Percentiles rank a stretch among this genome's conserved stretches.
Evolutionary conservation across 306 rosid species (phyloP).

Genomic region (Lablab purpureus): DNA sequence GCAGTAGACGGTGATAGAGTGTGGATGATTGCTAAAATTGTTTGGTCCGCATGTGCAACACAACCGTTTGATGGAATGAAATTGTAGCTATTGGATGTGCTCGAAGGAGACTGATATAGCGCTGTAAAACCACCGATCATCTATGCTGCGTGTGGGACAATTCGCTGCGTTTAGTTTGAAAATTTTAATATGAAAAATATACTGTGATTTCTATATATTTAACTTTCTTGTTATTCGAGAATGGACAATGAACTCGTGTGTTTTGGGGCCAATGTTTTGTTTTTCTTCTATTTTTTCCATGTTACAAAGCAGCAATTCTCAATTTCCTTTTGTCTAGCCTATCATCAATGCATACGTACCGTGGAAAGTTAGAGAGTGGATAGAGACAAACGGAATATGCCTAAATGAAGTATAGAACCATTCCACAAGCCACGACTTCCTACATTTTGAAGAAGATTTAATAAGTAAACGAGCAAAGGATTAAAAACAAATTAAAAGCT

Average conservation of each 20-base stretch:
- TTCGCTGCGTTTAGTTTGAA: not conserved
- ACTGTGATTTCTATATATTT: not conserved
- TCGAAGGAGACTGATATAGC: not conserved
- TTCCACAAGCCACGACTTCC: not conserved
- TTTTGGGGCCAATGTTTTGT: conserved; percentile 29
- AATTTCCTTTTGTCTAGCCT: not conserved
- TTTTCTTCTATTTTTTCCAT: not conserved
- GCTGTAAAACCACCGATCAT: not conserved
- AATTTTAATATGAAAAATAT: not conserved
- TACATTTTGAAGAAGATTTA: not conserved
- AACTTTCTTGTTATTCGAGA: conserved; percentile 9
- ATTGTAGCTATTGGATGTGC: not conserved
- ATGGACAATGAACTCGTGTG: conserved; percentile 16
- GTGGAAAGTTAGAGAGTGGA: not conserved
- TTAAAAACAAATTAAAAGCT: not conserved
- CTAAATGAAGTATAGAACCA: not conserved
- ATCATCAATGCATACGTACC: not conserved
- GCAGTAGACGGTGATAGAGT: conserved; percentile 9
- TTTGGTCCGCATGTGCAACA: not conserved
- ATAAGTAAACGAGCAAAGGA: not conserved
- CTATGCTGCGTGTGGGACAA: conserved; percentile 7
- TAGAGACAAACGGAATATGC: not conserved
- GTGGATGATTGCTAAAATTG: not conserved
- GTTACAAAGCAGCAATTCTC: not conserved
- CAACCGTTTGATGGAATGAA: conserved; percentile 33